A percentile compares a stretch with the other conserved stretches of the same genome.
phyloP scores from a whole-genome alignment of 352 stramenopile genomes.

The Phytophthora ramorum region DNA sequence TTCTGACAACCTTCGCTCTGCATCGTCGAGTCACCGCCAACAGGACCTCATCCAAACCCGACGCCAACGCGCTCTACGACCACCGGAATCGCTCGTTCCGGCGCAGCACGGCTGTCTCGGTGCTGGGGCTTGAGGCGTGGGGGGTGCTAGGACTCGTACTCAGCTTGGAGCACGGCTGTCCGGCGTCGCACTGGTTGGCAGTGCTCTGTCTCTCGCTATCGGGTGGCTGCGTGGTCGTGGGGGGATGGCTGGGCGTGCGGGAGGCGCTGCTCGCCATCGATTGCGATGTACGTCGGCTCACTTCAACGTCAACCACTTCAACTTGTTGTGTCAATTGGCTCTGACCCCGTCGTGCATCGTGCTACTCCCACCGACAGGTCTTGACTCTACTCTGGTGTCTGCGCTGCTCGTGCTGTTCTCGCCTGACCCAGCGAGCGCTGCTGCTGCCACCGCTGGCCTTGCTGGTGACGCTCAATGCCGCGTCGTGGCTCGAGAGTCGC shows the following conservation, averaged over 20 bases:
- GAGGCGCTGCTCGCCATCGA: conserved; percentile 27
- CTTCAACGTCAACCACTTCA: conserved; percentile 29
- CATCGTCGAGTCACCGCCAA: conserved; percentile 5
- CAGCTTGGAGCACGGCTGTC: conserved; percentile 4
- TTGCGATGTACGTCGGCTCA: conserved; percentile 25
- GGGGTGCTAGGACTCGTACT: conserved; percentile 24
- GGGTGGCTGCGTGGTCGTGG: conserved; percentile 9
- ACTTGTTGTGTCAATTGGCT: background rate
- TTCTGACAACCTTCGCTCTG: conserved; percentile 16
- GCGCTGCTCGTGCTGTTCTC: conserved; percentile 67
- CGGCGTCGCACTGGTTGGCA: conserved; percentile 20
- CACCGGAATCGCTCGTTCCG: conserved; percentile 10
- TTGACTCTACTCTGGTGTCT: conserved; percentile 45
- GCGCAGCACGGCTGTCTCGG: conserved; percentile 2
- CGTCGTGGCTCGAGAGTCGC: conserved; percentile 35
- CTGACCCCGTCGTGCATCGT: background rate
- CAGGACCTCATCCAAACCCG: conserved; percentile 2
- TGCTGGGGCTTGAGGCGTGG: conserved; percentile 15
- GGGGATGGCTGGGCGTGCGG: conserved; percentile 14
- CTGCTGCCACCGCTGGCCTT: conserved; percentile 39
- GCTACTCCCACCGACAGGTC: conserved; percentile 23
- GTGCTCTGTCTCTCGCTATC: conserved; percentile 25
- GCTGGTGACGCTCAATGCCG: conserved; percentile 28
- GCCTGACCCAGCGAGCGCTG: conserved; percentile 38
- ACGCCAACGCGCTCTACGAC: conserved; percentile 17